Base-by-base conservation (phyloP, 257 asterid genomes). In the Echium plantagineum region DNA sequence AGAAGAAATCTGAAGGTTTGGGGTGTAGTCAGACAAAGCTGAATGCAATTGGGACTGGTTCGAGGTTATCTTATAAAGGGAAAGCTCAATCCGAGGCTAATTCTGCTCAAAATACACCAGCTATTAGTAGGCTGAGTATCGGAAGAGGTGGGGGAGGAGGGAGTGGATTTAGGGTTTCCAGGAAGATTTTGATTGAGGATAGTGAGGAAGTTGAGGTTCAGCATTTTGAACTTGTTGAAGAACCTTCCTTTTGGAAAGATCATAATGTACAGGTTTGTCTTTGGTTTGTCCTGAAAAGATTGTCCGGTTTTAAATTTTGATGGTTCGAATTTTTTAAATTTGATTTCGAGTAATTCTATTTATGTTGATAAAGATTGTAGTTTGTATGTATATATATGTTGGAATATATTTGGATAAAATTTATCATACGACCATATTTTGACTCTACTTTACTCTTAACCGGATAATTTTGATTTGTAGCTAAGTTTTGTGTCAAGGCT, bases 171-270 rank as follows among this genome's bases (percentile, higher is more conserved):
- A 74, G 75, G 72, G 76, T 67, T 67, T 64, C 80, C 7, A 67
- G 80, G 63, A 75, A 75, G 63, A 61, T 68, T 59, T 72, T 83
- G 1, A 17, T 69, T 6, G 65, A 66, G 21, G 62, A 22, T 4
- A 18, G 65, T 58, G 68, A 75, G 0, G 82, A 80, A 31, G 20
- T 59, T 9, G 63, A 74, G 59, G 82, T 71, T 75, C 80, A 87
- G 8, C 76, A 75, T 70, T 80, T 88, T 63, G 90, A 83, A 65
- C 94, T 85, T 20, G 71, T 74, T 6, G 77, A 75, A 35, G 78
- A 80, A 47, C 83, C 83, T 15, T 78, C 80, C 16, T 88, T 88
- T 47, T 88, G 95, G 96, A 79, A 85, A 42, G 90, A 85, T 76
- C 85, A 81, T 62, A 89, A 81, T 69, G 94, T 89, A 81, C 96